Conservation (phyloP, 2,329 filamentous ascomycete genomes). For the Teratosphaeria viscida region DNA sequence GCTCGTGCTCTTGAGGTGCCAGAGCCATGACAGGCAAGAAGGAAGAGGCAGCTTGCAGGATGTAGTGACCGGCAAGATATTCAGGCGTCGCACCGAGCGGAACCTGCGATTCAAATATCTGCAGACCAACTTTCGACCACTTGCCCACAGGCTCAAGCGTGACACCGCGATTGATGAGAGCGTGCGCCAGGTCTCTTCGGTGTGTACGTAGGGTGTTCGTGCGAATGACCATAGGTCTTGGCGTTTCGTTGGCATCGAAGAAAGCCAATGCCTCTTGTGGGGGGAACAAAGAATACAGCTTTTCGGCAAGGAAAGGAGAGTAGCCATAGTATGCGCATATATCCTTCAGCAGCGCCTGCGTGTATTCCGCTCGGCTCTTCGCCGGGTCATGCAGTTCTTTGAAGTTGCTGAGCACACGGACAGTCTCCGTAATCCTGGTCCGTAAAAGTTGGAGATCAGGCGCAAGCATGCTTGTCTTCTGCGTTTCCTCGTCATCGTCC, state of each 20-base stretch:
- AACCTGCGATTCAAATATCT: constrained; percentile 83
- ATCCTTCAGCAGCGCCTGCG: constrained; percentile 74
- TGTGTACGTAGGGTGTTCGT: constrained; percentile 85
- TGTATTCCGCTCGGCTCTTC: constrained; percentile 80
- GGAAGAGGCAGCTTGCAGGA: constrained; percentile 89
- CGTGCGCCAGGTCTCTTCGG: constrained; percentile 72
- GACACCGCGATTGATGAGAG: constrained; percentile 90
- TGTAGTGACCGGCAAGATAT: constrained; percentile 95
- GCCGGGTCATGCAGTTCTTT: constrained; percentile 68
- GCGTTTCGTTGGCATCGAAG: constrained; percentile 96
- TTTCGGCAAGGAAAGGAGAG: constrained; percentile 87
- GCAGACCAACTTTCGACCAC: constrained; percentile 95
- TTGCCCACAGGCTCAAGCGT: constrained; percentile 94
- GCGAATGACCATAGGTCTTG: constrained; percentile 85
- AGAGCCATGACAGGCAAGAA: constrained; percentile 98
- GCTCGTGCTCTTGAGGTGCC: constrained; percentile 84
- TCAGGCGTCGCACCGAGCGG: constrained; percentile 92
- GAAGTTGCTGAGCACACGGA: constrained; percentile 85
- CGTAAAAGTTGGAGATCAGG: constrained; percentile 85
- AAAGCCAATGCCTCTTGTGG: constrained; percentile 93
- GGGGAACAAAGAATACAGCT: constrained; percentile 85
- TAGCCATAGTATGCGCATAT: constrained; percentile 97
- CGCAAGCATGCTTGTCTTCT: constrained; percentile 54
- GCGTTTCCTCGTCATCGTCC: constrained; percentile 47
- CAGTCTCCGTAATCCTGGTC: constrained; percentile 81